These are phyloP conservation scores for Leucocoprinus birnbaumii DNA, from an alignment of 768 basidiomycete genomes.

Conservation along the genomic window DNA sequence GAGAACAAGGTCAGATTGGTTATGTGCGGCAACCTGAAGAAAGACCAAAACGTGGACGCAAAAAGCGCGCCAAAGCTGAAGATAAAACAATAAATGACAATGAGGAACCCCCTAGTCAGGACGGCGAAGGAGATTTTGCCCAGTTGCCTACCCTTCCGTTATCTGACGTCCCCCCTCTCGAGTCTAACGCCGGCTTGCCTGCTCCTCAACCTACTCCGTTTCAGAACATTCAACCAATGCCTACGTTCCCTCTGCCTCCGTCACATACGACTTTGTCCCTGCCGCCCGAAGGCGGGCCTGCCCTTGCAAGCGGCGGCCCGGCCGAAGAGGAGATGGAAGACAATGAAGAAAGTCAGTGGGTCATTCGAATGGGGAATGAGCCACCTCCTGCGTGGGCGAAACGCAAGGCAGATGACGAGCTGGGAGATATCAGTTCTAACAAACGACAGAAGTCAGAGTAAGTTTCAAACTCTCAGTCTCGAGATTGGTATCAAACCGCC, in stretches of 20 bases:
- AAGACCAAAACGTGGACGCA: conserved; percentile 56
- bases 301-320: conserved; percentile 37
- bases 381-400: conserved; percentile 73
- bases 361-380: conserved; percentile 56
- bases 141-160: conserved; percentile 15
- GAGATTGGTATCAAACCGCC: not conserved
- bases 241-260: conserved; percentile 15
- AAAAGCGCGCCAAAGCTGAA: conserved; percentile 38
- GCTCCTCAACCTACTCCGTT: not conserved
- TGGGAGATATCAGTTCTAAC: conserved; percentile 21
- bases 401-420: conserved; percentile 44
- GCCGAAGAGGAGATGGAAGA: conserved; percentile 71
- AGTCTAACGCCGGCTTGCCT: conserved; percentile 3
- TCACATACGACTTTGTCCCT: not conserved
- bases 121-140: conserved; percentile 18
- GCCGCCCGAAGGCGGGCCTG: conserved; percentile 14
- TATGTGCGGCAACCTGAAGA: conserved; percentile 76
- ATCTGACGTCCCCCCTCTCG: conserved; percentile 12
- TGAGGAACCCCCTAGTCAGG: conserved; percentile 19
- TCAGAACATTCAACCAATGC: conserved; percentile 3
- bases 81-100: conserved; percentile 10
- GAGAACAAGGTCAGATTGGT: conserved; percentile 81
- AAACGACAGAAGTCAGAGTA: conserved; percentile 47
- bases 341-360: conserved; percentile 60
- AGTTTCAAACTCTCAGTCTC: too few species aligned